Evolutionary conservation across 2,329 filamentous ascomycete genomes (phyloP).

Genomic region (Penicillium brevicompactum): DNA sequence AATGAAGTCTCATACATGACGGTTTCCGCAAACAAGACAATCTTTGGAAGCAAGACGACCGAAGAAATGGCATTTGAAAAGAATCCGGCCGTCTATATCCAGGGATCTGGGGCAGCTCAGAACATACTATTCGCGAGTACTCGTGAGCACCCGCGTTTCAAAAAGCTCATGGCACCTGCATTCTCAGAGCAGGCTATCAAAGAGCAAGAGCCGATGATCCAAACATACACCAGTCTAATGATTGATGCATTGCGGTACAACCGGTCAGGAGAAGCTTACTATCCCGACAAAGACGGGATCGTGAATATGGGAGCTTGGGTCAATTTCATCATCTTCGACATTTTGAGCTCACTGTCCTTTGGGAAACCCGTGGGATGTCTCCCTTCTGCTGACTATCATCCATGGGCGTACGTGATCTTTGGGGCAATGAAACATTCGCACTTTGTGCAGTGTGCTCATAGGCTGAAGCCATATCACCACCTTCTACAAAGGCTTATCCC

Average conservation of each 20-base stretch:
- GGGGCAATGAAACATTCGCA: constrained; percentile 9
- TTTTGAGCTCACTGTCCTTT: constrained; percentile 28
- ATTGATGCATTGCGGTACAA: background rate
- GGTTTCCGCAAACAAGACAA: constrained; percentile 1
- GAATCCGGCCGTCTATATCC: background rate
- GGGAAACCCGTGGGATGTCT: constrained; percentile 24
- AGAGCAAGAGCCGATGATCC: background rate
- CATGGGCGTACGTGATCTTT: constrained; percentile 30
- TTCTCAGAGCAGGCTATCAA: background rate
- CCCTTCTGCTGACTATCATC: constrained; percentile 15
- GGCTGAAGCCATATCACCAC: constrained; percentile 8
- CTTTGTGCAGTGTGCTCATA: constrained; percentile 7
- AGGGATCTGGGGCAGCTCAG: background rate
- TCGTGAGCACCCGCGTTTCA: background rate
- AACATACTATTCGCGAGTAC: background rate
- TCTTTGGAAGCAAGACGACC: constrained; percentile 4
- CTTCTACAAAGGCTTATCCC: background rate
- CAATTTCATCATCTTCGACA: constrained; percentile 28
- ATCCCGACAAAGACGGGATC: background rate
- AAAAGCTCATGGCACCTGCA: background rate
- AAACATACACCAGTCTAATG: background rate
- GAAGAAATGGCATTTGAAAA: background rate
- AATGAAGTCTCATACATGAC: constrained; percentile 12
- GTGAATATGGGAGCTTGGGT: constrained; percentile 23
- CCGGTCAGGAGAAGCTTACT: background rate